Evolutionary conservation across 75 land plant genomes (phyloP), one percentile per base, ranked within the genome.

Genomic region (Adiantum capillusveneris): DNA sequence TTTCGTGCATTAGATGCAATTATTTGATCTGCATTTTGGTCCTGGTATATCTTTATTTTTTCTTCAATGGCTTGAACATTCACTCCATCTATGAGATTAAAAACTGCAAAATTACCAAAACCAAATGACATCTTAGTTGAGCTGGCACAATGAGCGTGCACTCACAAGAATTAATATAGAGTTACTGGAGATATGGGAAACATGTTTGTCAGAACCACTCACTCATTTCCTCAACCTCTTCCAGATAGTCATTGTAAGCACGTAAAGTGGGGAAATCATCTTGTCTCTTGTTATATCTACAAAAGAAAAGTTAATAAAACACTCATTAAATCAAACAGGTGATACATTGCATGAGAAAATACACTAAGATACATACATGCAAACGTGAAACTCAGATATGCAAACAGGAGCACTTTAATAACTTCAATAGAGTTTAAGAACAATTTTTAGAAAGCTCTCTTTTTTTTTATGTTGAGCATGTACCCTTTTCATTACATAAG

Each of bases 221-320:
- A 87, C 91, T 81, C 84, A 87, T 87, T 53, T 85, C 86, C 63
- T 88, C 97, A 17, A 88, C 90, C 54, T 92, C 90, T 64, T 92
- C 97, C 74, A 92, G 71, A 44, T 88, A 92, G 66, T 88, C 95
- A 88, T 92, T 92, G 70, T 82, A 92, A 7, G 85, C 90, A 46
- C 69, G 73, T 56, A 89, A 49, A 13, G 84, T 70, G 28, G 82
- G 75, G 64, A 92, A 92, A 56, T 92, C 95, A 7, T 92, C 97
- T 57, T 85, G 84, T 58, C 90, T 62, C 63, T 92, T 92, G 63
- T 92, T 92, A 58, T 70, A 92, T 79, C 92, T 87, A 60, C n/a
- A 70, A 13, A 12, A 24, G n/a, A n/a, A n/a, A n/a, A n/a, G n/a
- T n/a, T n/a, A n/a, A n/a, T n/a, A n/a, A n/a, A n/a, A n/a, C n/a